These are phyloP conservation scores for Calonectria henricotiae DNA, from an alignment of 2,329 filamentous ascomycete species.

Conservation along the genomic window DNA sequence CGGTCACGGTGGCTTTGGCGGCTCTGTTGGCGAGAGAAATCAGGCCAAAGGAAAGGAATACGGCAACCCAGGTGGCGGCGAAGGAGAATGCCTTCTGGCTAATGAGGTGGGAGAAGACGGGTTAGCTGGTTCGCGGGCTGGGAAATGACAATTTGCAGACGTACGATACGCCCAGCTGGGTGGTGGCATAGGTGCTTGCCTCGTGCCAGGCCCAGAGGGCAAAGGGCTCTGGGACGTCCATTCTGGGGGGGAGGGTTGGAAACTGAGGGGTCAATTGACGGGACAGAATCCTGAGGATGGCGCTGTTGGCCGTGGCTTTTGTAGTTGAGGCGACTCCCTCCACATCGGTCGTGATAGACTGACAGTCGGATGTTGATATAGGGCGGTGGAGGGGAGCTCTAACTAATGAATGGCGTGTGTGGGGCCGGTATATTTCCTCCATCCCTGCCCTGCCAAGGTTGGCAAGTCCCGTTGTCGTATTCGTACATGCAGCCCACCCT, in stretches of 20 bases:
- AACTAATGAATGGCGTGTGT: slow-evolving; percentile 9
- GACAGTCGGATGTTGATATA: slow-evolving; percentile 3
- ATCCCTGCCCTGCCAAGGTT: not conserved
- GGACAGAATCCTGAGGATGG: not conserved
- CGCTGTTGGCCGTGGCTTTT: not conserved
- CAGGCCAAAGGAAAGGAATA: slow-evolving; percentile 55
- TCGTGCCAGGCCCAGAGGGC: slow-evolving; percentile 45
- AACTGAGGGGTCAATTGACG: slow-evolving; percentile 29
- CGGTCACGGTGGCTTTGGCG: slow-evolving; percentile 46
- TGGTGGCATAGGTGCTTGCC: slow-evolving; percentile 45
- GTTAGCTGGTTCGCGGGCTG: slow-evolving; percentile 1
- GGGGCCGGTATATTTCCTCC: slow-evolving; percentile 1
- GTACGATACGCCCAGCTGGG: slow-evolving; percentile 51
- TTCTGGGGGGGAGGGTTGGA: slow-evolving; percentile 27
- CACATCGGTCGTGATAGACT: not conserved
- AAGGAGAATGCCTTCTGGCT: slow-evolving; percentile 54
- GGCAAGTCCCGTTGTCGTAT: slow-evolving; percentile 21
- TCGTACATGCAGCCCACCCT: slow-evolving; percentile 7
- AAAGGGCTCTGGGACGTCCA: slow-evolving; percentile 45
- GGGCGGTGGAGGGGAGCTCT: slow-evolving; percentile 23
- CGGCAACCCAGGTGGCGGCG: slow-evolving; percentile 51
- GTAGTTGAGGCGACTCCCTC: not conserved
- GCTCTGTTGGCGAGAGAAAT: slow-evolving; percentile 52
- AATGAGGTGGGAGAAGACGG: slow-evolving; percentile 18
- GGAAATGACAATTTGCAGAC: slow-evolving; percentile 24